Percentiles rank a stretch among this genome's conserved stretches.
Conservation (phyloP, 257 asterid species). For the Solanum commersonii region DNA sequence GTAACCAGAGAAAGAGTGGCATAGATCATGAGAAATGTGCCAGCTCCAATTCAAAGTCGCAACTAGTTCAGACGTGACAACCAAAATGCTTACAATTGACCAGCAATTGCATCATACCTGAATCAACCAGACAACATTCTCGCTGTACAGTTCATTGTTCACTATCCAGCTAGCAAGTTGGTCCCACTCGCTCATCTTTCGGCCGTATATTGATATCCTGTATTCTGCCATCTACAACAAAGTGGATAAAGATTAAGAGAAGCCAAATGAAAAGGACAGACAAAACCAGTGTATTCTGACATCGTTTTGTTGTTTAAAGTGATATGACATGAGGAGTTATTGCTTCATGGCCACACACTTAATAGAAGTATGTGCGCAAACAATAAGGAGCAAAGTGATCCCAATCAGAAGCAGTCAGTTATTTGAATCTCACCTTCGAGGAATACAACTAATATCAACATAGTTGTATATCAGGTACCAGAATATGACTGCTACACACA, state of each 20-base stretch:
- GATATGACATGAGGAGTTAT: background rate
- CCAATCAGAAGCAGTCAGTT: background rate
- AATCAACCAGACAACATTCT: conserved; percentile 96
- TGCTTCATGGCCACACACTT: background rate
- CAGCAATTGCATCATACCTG: conserved; percentile 42
- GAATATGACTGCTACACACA: background rate
- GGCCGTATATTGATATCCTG: conserved; percentile 83
- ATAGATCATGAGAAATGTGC: background rate
- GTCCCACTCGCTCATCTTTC: conserved; percentile 98
- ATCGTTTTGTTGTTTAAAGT: background rate
- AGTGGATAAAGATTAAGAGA: conserved; percentile 6
- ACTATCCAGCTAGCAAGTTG: conserved; percentile 97
- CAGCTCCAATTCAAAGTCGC: background rate
- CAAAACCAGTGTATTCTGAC: background rate
- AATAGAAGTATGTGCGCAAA: background rate
- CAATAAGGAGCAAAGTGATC: background rate
- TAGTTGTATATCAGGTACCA: background rate
- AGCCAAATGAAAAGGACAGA: conserved; percentile 1
- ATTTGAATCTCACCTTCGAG: background rate
- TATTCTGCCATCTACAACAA: conserved; percentile 92
- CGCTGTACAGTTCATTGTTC: conserved; percentile 75
- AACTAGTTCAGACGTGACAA: background rate
- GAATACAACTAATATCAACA: background rate
- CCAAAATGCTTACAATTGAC: background rate
- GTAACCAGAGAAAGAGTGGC: background rate